Evolutionary conservation across 2,329 filamentous ascomycete genomes (phyloP).

Genomic region (Penicillium hesseltinei): DNA sequence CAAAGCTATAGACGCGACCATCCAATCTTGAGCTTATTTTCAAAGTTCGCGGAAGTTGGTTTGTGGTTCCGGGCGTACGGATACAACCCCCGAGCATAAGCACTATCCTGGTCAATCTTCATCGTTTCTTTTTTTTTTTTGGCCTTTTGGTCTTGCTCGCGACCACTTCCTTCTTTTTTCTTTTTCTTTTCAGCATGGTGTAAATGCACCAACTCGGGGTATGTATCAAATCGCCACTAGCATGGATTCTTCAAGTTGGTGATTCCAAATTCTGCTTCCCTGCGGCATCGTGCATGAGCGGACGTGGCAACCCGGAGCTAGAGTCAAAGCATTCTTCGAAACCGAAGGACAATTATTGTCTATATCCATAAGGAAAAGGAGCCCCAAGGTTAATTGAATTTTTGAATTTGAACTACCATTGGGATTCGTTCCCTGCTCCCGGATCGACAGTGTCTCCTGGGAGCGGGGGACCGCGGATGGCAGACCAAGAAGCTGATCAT

Average conservation of each 20-base stretch:
- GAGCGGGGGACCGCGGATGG: slow-evolving; percentile 3
- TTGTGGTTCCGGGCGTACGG: background rate
- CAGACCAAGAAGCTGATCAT: background rate
- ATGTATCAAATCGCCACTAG: background rate
- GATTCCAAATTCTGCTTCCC: slow-evolving; percentile 1
- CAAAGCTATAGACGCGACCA: slow-evolving; percentile 9
- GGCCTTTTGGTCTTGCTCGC: background rate
- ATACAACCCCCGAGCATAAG: background rate
- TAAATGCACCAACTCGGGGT: background rate
- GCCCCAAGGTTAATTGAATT: background rate
- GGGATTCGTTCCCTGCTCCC: slow-evolving; percentile 17
- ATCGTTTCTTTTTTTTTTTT: background rate
- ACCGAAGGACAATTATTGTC: background rate
- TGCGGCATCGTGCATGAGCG: slow-evolving; percentile 4
- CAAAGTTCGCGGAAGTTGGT: slow-evolving; percentile 5
- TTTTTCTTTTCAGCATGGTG: background rate
- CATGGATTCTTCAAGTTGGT: background rate
- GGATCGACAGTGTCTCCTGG: slow-evolving; percentile 19
- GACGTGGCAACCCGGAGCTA: slow-evolving; percentile 7
- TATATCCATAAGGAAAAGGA: background rate
- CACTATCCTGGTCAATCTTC: background rate
- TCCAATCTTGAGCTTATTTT: slow-evolving; percentile 26
- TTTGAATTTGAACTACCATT: slow-evolving; percentile 12
- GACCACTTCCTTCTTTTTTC: background rate
- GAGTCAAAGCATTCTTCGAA: background rate